Conservation (phyloP, 176 grass and related monocot species). For the Saccharum spontaneum region DNA sequence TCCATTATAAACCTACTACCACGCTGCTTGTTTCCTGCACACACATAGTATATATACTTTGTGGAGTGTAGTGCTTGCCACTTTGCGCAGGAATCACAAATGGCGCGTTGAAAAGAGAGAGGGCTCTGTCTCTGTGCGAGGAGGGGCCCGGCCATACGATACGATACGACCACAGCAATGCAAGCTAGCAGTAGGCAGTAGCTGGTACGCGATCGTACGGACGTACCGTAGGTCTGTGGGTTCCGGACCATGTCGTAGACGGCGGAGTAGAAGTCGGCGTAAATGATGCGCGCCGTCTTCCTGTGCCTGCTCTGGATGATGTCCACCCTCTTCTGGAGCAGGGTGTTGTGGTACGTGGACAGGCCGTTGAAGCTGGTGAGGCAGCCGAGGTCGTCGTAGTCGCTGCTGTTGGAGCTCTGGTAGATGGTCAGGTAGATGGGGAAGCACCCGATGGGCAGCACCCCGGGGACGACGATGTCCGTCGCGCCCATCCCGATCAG, state of each 20-base stretch:
- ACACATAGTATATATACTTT: neutral
- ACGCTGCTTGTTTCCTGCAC: too few relatives aligned
- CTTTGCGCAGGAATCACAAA: neutral
- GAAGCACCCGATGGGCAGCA: constrained; percentile 73
- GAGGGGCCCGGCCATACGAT: too few relatives aligned
- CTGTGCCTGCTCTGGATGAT: constrained; percentile 46
- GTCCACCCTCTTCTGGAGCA: constrained; percentile 20
- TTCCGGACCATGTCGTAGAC: constrained; percentile 54
- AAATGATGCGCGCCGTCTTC: constrained; percentile 49
- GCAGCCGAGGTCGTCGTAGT: constrained; percentile 57
- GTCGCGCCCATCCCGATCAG: constrained; percentile 52
- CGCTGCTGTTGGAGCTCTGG: constrained; percentile 29
- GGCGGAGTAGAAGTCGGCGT: constrained; percentile 58
- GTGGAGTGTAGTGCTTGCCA: neutral
- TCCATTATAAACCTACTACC: neutral
- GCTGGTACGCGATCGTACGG: too few relatives aligned
- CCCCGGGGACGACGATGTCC: constrained; percentile 56
- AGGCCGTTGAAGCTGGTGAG: constrained; percentile 58
- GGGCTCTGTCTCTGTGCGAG: neutral
- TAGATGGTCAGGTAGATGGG: constrained; percentile 64
- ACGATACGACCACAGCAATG: neutral
- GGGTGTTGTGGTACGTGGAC: constrained; percentile 52
- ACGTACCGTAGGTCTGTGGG: constrained; percentile 48
- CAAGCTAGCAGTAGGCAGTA: neutral
- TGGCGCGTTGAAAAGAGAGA: neutral